Conservation (phyloP, 768 basidiomycete species). For the Phanerodontia chrysosporium region DNA sequence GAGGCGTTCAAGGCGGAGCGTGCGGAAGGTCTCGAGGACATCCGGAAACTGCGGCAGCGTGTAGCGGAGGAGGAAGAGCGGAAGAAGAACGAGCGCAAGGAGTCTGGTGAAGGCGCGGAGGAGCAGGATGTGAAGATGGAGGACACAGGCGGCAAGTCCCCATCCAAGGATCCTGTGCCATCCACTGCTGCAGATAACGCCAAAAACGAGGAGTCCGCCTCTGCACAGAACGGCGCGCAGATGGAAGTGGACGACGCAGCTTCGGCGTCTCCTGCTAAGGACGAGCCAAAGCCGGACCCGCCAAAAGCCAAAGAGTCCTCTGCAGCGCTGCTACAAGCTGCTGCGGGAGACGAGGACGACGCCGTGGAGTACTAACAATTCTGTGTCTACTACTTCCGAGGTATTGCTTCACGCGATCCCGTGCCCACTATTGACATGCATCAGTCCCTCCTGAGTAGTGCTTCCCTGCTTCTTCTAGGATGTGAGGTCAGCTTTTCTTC, state of each 20-base stretch:
- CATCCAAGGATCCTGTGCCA: neutral
- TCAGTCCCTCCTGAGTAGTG: neutral
- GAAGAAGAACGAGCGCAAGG: slow-evolving; percentile 37
- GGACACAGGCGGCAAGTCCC: slow-evolving; percentile 14
- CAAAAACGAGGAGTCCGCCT: slow-evolving; percentile 33
- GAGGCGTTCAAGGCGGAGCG: slow-evolving; percentile 59
- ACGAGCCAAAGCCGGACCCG: slow-evolving; percentile 29
- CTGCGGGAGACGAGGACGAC: slow-evolving; percentile 67
- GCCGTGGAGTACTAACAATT: slow-evolving; percentile 65
- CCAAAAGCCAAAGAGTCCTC: slow-evolving; percentile 31
- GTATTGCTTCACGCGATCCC: slow-evolving; percentile 7
- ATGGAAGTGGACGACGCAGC: slow-evolving; percentile 34
- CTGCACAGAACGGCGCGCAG: slow-evolving; percentile 8
- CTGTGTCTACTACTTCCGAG: neutral
- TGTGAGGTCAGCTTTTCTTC: neutral
- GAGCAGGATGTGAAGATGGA: slow-evolving; percentile 24
- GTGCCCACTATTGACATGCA: neutral
- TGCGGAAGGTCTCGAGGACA: slow-evolving; percentile 52
- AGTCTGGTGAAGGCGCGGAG: slow-evolving; percentile 24
- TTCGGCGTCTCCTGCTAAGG: slow-evolving; percentile 44
- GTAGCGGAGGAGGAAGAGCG: slow-evolving; percentile 64
- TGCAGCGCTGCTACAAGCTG: slow-evolving; percentile 38
- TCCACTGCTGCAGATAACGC: slow-evolving; percentile 14
- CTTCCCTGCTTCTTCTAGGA: neutral
- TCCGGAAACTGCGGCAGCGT: slow-evolving; percentile 54